Conservation (phyloP, 495 filamentous ascomycete genomes). For the Aspergillus cavernicola region DNA sequence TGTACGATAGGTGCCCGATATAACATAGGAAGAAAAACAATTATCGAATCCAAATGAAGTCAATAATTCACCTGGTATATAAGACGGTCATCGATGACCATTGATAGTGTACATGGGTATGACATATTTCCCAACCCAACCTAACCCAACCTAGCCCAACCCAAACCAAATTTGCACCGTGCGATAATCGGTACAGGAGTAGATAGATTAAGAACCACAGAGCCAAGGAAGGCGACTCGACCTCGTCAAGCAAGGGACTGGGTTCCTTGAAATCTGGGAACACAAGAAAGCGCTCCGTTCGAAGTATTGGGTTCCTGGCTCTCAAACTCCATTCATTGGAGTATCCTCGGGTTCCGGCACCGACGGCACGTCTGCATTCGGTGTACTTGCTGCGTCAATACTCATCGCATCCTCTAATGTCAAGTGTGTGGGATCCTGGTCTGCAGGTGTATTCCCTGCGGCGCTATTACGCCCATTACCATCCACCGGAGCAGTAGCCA, state of each 20-base stretch:
- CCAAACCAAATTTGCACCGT: neutral
- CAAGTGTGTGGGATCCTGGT: conserved; percentile 15
- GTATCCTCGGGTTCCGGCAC: conserved; percentile 7
- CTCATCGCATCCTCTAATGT: conserved; percentile 28
- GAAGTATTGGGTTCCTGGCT: no score
- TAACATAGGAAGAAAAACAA: neutral
- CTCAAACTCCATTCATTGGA: conserved; percentile 22
- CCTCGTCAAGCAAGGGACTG: no score
- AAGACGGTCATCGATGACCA: neutral
- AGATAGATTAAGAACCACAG: neutral
- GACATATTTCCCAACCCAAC: neutral
- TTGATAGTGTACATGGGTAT: neutral
- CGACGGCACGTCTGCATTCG: conserved; percentile 20
- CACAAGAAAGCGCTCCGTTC: no score
- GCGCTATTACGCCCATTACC: conserved; percentile 6
- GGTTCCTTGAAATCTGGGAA: no score
- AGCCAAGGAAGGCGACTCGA: neutral
- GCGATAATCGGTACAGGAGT: neutral
- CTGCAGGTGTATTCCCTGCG: conserved; percentile 9
- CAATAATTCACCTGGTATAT: neutral
- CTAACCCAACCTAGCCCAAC: no score
- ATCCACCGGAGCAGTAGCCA: conserved; percentile 10
- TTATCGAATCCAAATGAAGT: neutral
- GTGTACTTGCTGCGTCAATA: conserved; percentile 27
- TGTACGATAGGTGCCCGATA: neutral